Evolutionary conservation across 176 grass and related monocot species (phyloP), one percentile per base, ranked within the genome.

Genomic region (Eleusine indica): DNA sequence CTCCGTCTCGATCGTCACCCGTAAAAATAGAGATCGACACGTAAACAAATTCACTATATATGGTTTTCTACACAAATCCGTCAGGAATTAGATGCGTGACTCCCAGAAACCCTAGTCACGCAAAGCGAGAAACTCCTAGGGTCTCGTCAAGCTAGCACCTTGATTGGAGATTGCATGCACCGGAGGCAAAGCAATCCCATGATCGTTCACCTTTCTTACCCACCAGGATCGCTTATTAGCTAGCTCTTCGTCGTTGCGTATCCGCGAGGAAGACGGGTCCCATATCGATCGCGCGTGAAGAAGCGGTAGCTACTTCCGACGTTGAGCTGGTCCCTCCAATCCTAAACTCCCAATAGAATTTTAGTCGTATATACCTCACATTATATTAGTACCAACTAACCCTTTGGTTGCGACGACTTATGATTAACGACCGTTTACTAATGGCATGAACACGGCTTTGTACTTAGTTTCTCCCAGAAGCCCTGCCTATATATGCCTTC

Each of bases 271-370:
- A 53, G 68, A 70, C 18, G 61, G 15, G 38, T 51, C 61, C 57
- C 43, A 40, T 47, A 47, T 30, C 56, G 13, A 47, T 30, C 56
- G 13, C n/a, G 54, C 68, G 29, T 38, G 9, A 21, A 4, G 4
- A 63, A 85, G 54, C 7, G 7, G 41, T 40, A 17, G 29, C 10
- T 32, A 3, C 17, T 58, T 58, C 52, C 16, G 6, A 18, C 28
- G 58, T 64, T 82, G 70, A 65, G 56, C 69, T n/a, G 57, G 70
- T 82, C 80, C 12, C 52, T 30, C 75, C 21, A 85, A 78, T 19
- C 29, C 52, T 49, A 62, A 64, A 28, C 22, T 17, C 21, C 13
- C 7, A 25, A 25, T 28, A 56, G 8, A 51, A 12, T 21, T 9
- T 8, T 25, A 62, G 2, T 22, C 16, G 53, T 57, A 25, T 62